These are phyloP conservation scores for Gnaphalium uliginosum DNA, from an alignment of 129 eudicot genomes.

Conservation along the genomic window DNA sequence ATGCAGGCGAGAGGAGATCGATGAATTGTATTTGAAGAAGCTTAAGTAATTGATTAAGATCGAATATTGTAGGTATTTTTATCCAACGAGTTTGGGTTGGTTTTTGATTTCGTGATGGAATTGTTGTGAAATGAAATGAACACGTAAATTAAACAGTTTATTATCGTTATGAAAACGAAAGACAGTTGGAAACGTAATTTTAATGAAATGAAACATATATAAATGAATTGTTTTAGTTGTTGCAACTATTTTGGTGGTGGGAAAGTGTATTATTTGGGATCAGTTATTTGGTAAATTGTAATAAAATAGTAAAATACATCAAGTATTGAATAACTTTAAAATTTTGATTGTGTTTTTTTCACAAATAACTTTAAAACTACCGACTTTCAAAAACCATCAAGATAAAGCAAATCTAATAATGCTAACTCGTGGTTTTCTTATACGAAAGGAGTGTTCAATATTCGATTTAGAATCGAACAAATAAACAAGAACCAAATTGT, in stretches of 20 bases:
- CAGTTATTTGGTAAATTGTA: background rate
- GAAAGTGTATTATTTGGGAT: slow-evolving; percentile 14
- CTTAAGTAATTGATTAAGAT: background rate
- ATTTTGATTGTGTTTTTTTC: no score
- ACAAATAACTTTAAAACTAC: no score
- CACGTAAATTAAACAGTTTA: slow-evolving; percentile 4
- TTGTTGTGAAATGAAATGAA: slow-evolving; percentile 6
- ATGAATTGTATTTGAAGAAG: background rate
- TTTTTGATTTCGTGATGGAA: background rate
- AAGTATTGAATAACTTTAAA: no score
- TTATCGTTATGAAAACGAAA: slow-evolving; percentile 3
- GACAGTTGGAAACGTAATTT: slow-evolving; percentile 25
- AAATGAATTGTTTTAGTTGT: slow-evolving; percentile 28
- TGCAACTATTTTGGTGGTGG: slow-evolving; percentile 23
- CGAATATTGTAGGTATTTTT: background rate
- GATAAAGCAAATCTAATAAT: no score
- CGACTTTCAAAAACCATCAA: no score
- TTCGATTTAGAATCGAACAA: no score
- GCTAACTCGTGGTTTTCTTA: no score
- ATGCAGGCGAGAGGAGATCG: background rate
- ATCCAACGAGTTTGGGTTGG: slow-evolving; percentile 3
- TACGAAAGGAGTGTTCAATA: no score
- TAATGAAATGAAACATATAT: slow-evolving; percentile 20
- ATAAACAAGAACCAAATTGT: no score
- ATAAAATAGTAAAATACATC: no score